A percentile compares a stretch with the other conserved stretches of the same genome.
Conservation (phyloP, 495 filamentous ascomycete species). For the Glarea lozoyensis region DNA sequence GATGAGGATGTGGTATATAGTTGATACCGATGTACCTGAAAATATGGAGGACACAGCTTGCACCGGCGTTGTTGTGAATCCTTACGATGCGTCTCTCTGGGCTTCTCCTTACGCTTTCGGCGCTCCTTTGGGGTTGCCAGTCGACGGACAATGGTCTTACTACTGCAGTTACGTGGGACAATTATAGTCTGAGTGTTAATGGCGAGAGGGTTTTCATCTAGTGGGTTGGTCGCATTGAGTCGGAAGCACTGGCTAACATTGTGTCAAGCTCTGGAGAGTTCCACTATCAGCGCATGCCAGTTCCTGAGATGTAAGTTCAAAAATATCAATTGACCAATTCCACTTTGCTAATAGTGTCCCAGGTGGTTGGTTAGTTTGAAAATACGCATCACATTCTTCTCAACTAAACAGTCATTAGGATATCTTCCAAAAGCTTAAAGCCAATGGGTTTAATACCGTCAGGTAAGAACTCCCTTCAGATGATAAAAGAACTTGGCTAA, state of each 20-base stretch:
- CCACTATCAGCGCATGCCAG: slow-evolving; percentile 48
- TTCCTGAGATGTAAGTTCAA: slow-evolving; percentile 37
- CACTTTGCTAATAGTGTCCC: neutral
- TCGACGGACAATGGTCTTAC: slow-evolving; percentile 16
- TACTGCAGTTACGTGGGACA: slow-evolving; percentile 30
- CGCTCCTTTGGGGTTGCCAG: slow-evolving; percentile 10
- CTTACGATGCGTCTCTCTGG: slow-evolving; percentile 12
- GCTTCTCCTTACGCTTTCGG: slow-evolving; percentile 10
- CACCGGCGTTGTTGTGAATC: neutral
- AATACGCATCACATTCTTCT: too few species aligned
- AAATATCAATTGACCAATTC: neutral
- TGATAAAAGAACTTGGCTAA: neutral
- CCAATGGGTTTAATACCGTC: slow-evolving; percentile 47
- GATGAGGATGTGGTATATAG: slow-evolving; percentile 10
- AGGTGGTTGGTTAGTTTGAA: too few species aligned
- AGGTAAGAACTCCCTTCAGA: slow-evolving; percentile 17
- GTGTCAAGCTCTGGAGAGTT: slow-evolving; percentile 40
- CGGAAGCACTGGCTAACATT: neutral
- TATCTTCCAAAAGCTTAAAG: slow-evolving; percentile 50
- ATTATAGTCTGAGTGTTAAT: slow-evolving; percentile 42
- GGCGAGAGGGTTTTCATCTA: slow-evolving; percentile 43
- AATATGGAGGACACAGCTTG: neutral
- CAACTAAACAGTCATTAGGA: too few species aligned
- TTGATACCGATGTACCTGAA: slow-evolving; percentile 3
- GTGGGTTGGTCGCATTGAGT: slow-evolving; percentile 5